Percentiles rank a stretch among this genome's conserved stretches.
Evolutionary conservation across 257 asterid species (phyloP).

Genomic region (Parsonsia alboflavescens): DNA sequence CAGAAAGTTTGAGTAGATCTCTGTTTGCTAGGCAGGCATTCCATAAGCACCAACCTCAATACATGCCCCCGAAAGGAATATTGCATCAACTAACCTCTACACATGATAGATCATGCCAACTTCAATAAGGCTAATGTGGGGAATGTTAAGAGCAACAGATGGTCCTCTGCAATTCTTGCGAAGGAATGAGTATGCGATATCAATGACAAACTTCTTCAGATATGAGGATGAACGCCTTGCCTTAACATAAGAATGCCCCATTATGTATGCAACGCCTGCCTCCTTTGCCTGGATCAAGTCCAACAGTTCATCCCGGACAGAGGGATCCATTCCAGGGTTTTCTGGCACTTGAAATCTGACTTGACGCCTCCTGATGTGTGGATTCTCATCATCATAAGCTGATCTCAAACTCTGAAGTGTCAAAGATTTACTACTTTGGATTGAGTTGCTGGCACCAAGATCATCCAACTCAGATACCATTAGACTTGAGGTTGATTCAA

Average conservation of each 20-base stretch:
- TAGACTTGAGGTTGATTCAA: conserved; percentile 42
- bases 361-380: conserved; percentile 58
- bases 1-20: not conserved
- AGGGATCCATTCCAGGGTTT: conserved; percentile 53
- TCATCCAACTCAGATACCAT: conserved; percentile 46
- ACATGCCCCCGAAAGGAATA: not conserved
- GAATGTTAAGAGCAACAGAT: conserved; percentile 81
- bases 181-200: conserved; percentile 83
- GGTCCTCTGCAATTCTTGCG: conserved; percentile 96
- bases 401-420: conserved; percentile 71
- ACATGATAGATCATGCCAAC: conserved; percentile 95
- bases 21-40: not conserved
- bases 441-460: conserved; percentile 25
- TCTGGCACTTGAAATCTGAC: conserved; percentile 61
- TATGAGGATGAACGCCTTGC: conserved; percentile 72
- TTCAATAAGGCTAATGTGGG: conserved; percentile 91
- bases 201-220: conserved; percentile 71
- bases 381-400: conserved; percentile 71
- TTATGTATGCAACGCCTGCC: conserved; percentile 83
- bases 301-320: conserved; percentile 68
- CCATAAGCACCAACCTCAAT: not conserved
- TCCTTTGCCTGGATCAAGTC: conserved; percentile 86
- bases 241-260: conserved; percentile 92
- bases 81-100: conserved; percentile 29
- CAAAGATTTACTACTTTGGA: conserved; percentile 68